Evolutionary conservation across 2,329 filamentous ascomycete species (phyloP).

Genomic region (Ophiosphaerella narmari): DNA sequence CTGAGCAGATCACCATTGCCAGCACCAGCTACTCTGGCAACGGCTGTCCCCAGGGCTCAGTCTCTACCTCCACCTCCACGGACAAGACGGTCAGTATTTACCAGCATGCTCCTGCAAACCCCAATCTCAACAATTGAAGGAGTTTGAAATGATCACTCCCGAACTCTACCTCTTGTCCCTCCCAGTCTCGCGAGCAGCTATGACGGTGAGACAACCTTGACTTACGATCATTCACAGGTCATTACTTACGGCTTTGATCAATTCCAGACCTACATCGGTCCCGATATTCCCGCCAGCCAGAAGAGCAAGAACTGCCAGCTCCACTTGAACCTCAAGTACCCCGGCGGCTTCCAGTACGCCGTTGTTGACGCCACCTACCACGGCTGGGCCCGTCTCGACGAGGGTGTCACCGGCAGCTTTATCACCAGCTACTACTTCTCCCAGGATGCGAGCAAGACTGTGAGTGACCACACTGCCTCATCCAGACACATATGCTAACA

Average conservation of each 20-base stretch:
- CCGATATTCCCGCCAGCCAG: constrained; percentile 31
- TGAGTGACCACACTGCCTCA: constrained; percentile 11
- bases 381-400: constrained; percentile 42
- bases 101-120: background rate
- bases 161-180: background rate
- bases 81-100: constrained; percentile 37
- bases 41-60: constrained; percentile 42
- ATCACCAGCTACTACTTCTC: constrained; percentile 46
- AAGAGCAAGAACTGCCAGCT: constrained; percentile 46
- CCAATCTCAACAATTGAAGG: constrained; percentile 1
- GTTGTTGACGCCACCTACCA: constrained; percentile 45
- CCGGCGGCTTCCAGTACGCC: constrained; percentile 46
- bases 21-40: constrained; percentile 40
- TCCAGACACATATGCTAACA: background rate
- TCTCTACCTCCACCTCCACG: constrained; percentile 35
- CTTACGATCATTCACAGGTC: constrained; percentile 23
- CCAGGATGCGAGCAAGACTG: constrained; percentile 37
- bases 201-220: constrained; percentile 3
- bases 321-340: constrained; percentile 42
- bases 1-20: constrained; percentile 34
- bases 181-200: background rate
- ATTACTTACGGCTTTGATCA: constrained; percentile 41
- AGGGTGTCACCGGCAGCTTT: constrained; percentile 40
- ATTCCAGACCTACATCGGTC: constrained; percentile 44
- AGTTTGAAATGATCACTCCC: constrained; percentile 2